These are phyloP conservation scores for Cruciata laevipes DNA, from an alignment of 257 asterid species.

Conservation along the genomic window DNA sequence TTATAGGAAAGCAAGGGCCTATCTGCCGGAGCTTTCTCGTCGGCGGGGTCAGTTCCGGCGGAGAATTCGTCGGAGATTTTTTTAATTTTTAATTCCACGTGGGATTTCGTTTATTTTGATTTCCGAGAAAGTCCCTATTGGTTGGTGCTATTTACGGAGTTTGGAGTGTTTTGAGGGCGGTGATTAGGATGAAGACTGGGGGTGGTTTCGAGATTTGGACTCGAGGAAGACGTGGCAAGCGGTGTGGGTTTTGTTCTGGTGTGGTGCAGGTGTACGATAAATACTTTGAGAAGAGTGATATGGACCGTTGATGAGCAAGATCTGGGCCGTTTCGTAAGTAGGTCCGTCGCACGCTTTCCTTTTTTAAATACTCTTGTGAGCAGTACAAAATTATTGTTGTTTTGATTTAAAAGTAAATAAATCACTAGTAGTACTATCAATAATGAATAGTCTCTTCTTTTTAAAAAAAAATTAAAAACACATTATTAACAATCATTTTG, in stretches of 20 bases:
- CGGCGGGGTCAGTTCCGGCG: conserved; percentile 31
- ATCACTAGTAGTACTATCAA: neutral
- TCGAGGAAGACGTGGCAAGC: neutral
- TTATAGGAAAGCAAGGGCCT: conserved; percentile 49
- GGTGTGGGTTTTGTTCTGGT: conserved; percentile 7
- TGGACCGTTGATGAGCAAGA: neutral
- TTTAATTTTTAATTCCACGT: neutral
- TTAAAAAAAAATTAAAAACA: too few species aligned
- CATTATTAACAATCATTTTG: too few species aligned
- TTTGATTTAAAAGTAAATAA: too few species aligned
- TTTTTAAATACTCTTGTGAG: neutral
- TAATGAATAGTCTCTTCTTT: neutral
- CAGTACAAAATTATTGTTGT: neutral
- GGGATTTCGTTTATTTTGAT: neutral
- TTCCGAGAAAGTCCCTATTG: neutral
- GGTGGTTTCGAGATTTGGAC: neutral
- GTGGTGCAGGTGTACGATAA: neutral
- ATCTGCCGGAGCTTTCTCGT: conserved; percentile 21
- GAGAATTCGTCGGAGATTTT: conserved; percentile 20
- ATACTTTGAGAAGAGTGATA: neutral
- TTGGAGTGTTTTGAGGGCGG: neutral
- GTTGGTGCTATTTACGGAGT: neutral
- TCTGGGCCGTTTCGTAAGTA: neutral
- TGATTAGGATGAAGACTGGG: conserved; percentile 8
- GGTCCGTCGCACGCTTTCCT: neutral